Evolutionary conservation across 805 yeast species (phyloP), one percentile per base, ranked within the genome.

Genomic region (Ogataea saltuana): DNA sequence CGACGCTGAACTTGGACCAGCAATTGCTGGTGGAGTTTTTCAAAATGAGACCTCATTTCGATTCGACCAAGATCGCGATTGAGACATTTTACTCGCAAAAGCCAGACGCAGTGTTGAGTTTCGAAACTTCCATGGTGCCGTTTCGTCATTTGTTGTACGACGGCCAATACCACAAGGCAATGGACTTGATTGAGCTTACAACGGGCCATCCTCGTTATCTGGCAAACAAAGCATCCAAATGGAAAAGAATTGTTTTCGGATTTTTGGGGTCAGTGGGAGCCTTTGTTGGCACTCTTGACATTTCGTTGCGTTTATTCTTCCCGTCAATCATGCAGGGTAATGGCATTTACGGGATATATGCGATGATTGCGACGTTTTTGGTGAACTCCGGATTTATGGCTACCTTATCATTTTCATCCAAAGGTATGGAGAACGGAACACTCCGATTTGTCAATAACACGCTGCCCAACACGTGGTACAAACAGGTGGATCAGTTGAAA

Each of bases 371-470:
- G 19, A 71, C 79, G 1, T 80, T 78, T 55, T 48, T 78, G 11
- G 60, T 66, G 13, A 78, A 78, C 42, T 63, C 76, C 23, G 65
- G 77, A 4, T 65, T 75, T 30, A 69, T 78, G 45, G 73, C 72
- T 0, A 48, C 60, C 6, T 46, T 67, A 36, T 62, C 75, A 4
- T 61, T 78, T 43, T 71, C 81, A 1, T 61, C 72, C 16, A 73
- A 75, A 12, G 78, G 77, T 13, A 63, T 73, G 37, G 71, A 71
- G 25, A 70, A 72, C 15, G 76, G 77, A 11, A 75, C 80, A 16
- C 66, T 83, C 46, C 71, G 77, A 35, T 86, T 88, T 82, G 75
- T 72, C 36, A 73, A 73, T 48, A 88, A 88, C 4, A 79, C 85
- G 0, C 73, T 81, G 42, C 80, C 83, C 41, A 69, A 74, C 21